phyloP scores from a whole-genome alignment of 768 basidiomycete genomes.

The Lactarius akahatsu region DNA sequence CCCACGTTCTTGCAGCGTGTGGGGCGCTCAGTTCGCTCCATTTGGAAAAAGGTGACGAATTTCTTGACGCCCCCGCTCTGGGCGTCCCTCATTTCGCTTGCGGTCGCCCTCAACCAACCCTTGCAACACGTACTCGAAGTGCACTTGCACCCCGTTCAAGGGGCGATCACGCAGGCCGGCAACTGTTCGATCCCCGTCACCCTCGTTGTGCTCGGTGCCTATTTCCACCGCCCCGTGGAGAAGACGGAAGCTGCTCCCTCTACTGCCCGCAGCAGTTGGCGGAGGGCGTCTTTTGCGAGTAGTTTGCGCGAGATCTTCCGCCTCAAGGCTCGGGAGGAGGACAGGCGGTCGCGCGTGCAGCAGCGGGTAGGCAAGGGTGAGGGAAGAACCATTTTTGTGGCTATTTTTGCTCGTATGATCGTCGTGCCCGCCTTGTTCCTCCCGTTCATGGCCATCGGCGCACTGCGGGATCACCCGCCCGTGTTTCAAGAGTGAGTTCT shows the following conservation, averaged over 20 bases:
- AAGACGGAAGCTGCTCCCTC: constrained; percentile 11
- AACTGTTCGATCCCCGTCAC: constrained; percentile 86
- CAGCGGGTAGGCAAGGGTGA: constrained; percentile 53
- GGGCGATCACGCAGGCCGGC: constrained; percentile 65
- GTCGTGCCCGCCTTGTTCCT: constrained; percentile 76
- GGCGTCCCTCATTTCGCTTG: constrained; percentile 69
- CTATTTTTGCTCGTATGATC: constrained; percentile 84
- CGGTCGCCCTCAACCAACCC: constrained; percentile 75
- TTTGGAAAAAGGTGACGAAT: constrained; percentile 48
- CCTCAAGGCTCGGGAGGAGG: constrained; percentile 31
- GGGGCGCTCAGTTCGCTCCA: constrained; percentile 32
- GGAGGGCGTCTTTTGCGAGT: constrained; percentile 39
- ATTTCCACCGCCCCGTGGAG: constrained; percentile 62
- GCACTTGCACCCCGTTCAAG: constrained; percentile 63
- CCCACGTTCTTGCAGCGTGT: constrained; percentile 35
- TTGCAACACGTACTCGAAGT: constrained; percentile 69
- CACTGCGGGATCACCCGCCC: constrained; percentile 54
- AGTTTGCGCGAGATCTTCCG: constrained; percentile 47
- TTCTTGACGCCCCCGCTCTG: constrained; percentile 92
- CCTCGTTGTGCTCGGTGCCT: constrained; percentile 88
- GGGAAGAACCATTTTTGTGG: constrained; percentile 77
- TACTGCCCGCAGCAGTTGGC: constrained; percentile 21
- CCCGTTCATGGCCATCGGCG: constrained; percentile 68
- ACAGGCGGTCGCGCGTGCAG: constrained; percentile 18
- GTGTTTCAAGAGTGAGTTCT: constrained; percentile 77